These are phyloP conservation scores for Marasmius tenuissimus DNA, from an alignment of 1,284 basidiomycete genomes.

Conservation along the genomic window DNA sequence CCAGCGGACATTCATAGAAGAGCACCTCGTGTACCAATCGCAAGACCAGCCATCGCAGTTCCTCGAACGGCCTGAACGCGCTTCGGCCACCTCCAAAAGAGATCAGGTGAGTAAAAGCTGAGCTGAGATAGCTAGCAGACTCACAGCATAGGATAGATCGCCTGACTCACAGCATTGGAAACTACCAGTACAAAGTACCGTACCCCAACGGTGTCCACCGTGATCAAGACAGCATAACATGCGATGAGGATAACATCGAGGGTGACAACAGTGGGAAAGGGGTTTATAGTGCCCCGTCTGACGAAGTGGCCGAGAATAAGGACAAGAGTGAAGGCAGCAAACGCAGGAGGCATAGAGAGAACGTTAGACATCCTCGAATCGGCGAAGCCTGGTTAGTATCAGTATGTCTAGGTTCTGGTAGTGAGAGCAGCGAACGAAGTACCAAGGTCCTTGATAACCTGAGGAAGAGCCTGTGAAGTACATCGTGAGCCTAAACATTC, in stretches of 20 bases:
- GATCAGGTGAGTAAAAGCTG: background rate
- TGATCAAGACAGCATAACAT: slow-evolving; percentile 2
- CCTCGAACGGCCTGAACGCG: background rate
- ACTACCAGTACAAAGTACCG: slow-evolving; percentile 15
- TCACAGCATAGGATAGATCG: slow-evolving; percentile 16
- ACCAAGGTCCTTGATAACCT: slow-evolving; percentile 22
- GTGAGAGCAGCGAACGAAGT: background rate
- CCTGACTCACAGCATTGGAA: slow-evolving; percentile 13
- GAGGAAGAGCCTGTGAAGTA: slow-evolving; percentile 11
- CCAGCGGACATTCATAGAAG: background rate
- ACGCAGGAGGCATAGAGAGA: slow-evolving; percentile 12
- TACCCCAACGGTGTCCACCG: slow-evolving; percentile 3
- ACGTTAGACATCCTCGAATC: slow-evolving; percentile 15
- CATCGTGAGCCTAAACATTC: background rate
- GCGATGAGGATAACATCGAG: slow-evolving; percentile 13
- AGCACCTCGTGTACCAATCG: background rate
- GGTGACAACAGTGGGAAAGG: slow-evolving; percentile 9
- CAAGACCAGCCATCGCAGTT: background rate
- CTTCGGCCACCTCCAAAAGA: background rate
- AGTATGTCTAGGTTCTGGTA: background rate
- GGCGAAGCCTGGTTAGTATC: slow-evolving; percentile 5
- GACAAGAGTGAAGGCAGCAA: slow-evolving; percentile 9
- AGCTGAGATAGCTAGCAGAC: slow-evolving; percentile 13
- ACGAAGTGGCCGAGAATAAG: slow-evolving; percentile 8
- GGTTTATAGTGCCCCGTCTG: slow-evolving; percentile 5